Conservation (phyloP, 257 asterid genomes). For the Penstemon davidsonii region DNA sequence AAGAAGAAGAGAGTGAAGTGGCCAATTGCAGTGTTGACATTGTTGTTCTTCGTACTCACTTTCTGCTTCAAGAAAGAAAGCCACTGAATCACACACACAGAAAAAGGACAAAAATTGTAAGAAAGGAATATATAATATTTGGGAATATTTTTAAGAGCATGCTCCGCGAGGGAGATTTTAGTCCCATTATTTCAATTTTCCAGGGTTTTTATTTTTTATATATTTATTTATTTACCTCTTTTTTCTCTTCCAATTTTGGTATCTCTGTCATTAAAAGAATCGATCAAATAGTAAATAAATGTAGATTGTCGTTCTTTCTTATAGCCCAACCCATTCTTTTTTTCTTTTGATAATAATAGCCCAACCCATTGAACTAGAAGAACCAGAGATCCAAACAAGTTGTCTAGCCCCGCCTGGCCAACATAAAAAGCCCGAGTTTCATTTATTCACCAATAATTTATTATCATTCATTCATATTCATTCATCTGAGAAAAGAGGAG, state of each 20-base stretch:
- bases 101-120: constrained; percentile 4
- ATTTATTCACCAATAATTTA: too few relatives aligned
- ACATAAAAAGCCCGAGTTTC: not conserved
- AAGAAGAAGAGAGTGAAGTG: constrained; percentile 30
- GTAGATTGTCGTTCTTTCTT: too few relatives aligned
- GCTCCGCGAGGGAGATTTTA: constrained; percentile 28
- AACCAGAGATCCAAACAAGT: not conserved
- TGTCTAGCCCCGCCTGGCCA: not conserved
- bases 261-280: not conserved
- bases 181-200: too few relatives aligned
- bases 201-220: too few relatives aligned
- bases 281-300: too few relatives aligned
- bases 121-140: not conserved
- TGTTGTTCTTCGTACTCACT: constrained; percentile 15
- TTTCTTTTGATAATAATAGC: not conserved
- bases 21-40: constrained; percentile 58
- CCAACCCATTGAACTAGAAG: not conserved
- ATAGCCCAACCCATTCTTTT: not conserved
- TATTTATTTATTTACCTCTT: not conserved
- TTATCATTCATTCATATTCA: not conserved
- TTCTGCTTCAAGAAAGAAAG: not conserved
- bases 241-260: not conserved
- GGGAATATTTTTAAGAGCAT: constrained; percentile 16
- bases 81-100: constrained; percentile 9
- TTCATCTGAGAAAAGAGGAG: not conserved